Conservation (phyloP, 352 stramenopile species). For the Phytophthora crassamura region DNA sequence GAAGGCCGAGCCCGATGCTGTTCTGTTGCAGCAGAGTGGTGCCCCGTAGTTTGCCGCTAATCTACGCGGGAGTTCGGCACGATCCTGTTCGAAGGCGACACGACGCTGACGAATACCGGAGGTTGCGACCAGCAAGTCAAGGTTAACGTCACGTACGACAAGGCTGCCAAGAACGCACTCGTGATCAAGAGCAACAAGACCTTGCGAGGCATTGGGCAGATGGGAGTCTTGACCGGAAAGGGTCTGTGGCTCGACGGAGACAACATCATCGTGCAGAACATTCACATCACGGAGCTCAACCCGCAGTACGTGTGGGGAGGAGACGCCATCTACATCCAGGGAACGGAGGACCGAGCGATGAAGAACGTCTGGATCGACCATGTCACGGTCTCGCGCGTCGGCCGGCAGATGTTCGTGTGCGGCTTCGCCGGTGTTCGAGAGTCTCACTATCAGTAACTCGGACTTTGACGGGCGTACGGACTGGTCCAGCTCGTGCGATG, state of each 20-base stretch:
- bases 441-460: conserved; percentile 58
- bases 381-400: conserved; percentile 44
- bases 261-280: conserved; percentile 54
- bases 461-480: conserved; percentile 52
- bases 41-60: no score
- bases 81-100: conserved; percentile 38
- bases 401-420: conserved; percentile 48
- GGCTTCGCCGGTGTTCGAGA: conserved; percentile 40
- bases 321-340: conserved; percentile 35
- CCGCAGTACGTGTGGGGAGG: conserved; percentile 43
- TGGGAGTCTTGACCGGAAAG: conserved; percentile 33
- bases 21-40: no score
- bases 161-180: conserved; percentile 32
- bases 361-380: conserved; percentile 54
- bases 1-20: no score
- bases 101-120: conserved; percentile 47
- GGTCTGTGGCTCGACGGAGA: conserved; percentile 28
- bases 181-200: conserved; percentile 40
- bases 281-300: conserved; percentile 53
- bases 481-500: conserved; percentile 52
- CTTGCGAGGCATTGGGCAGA: conserved; percentile 27
- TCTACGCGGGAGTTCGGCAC: no score
- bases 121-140: conserved; percentile 41
- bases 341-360: conserved; percentile 24
- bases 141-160: conserved; percentile 39